A percentile compares a stretch with the other conserved stretches of the same genome.
Conservation (phyloP, 352 stramenopile genomes). For the Salisapilia sapeloensis region DNA sequence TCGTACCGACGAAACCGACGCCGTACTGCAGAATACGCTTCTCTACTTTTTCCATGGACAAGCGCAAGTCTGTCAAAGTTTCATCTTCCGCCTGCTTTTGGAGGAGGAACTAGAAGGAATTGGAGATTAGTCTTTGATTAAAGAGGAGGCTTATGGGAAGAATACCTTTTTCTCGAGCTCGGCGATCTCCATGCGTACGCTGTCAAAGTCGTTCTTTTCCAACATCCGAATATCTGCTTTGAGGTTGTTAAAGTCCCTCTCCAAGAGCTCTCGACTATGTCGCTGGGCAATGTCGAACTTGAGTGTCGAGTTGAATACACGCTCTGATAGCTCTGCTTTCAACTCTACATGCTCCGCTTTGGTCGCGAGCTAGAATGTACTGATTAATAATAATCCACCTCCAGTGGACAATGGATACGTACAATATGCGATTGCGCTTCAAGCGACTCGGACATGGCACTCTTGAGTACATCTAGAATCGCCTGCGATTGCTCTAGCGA, state of each 20-base stretch:
- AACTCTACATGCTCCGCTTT: constrained; percentile 79
- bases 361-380: constrained; percentile 39
- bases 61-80: constrained; percentile 67
- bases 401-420: constrained; percentile 6
- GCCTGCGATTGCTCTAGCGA: constrained; percentile 41
- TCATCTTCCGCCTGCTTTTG: constrained; percentile 81
- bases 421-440: constrained; percentile 52
- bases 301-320: constrained; percentile 79
- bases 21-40: constrained; percentile 82
- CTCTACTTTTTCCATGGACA: constrained; percentile 82
- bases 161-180: constrained; percentile 68
- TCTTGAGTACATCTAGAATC: constrained; percentile 71
- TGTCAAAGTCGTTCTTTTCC: constrained; percentile 83
- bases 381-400: neutral
- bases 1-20: constrained; percentile 73
- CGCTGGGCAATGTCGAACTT: constrained; percentile 84
- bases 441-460: constrained; percentile 61
- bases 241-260: constrained; percentile 80
- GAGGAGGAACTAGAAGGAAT: constrained; percentile 41
- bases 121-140: too few relatives aligned
- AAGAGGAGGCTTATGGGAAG: too few relatives aligned
- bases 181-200: constrained; percentile 74
- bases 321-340: constrained; percentile 71
- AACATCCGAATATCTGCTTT: constrained; percentile 84
- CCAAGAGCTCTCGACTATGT: constrained; percentile 74